These are phyloP conservation scores for Gnaphalium uliginosum DNA, from an alignment of 129 eudicot genomes.

Conservation along the genomic window DNA sequence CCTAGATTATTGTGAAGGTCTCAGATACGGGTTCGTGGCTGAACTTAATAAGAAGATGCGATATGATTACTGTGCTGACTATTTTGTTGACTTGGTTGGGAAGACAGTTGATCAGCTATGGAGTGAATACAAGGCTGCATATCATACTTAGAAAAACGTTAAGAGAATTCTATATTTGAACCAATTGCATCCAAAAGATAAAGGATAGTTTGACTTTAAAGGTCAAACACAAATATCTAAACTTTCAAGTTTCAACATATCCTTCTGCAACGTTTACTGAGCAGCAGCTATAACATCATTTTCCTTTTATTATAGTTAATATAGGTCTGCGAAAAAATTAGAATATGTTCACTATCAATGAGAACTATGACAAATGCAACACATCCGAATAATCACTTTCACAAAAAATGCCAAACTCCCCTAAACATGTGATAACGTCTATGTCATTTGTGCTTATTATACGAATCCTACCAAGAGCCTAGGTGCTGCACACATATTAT, in stretches of 20 bases:
- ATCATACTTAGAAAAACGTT: neutral
- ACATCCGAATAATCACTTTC: neutral
- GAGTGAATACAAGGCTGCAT: slow-evolving; percentile 10
- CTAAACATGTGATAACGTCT: neutral
- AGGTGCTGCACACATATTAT: neutral
- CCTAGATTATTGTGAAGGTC: slow-evolving; percentile 5
- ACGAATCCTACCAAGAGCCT: slow-evolving; percentile 19
- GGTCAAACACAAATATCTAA: neutral
- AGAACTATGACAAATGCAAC: slow-evolving; percentile 54
- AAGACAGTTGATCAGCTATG: slow-evolving; percentile 2
- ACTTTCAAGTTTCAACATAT: neutral
- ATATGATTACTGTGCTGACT: neutral
- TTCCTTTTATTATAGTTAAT: slow-evolving; percentile 71
- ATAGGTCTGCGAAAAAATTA: neutral
- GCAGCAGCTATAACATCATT: slow-evolving; percentile 61
- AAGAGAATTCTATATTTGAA: too few species aligned
- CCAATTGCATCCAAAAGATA: neutral
- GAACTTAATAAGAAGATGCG: slow-evolving; percentile 10
- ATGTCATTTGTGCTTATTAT: neutral
- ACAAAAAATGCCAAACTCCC: neutral
- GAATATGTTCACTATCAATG: slow-evolving; percentile 26
- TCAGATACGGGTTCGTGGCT: neutral
- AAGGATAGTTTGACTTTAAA: neutral
- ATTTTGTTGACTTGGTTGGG: slow-evolving; percentile 7
- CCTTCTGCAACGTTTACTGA: slow-evolving; percentile 22